Percentiles rank a stretch among this genome's conserved stretches.
Evolutionary conservation across 208 protist species (phyloP).

Genomic region (Novymonas esmeraldas): DNA sequence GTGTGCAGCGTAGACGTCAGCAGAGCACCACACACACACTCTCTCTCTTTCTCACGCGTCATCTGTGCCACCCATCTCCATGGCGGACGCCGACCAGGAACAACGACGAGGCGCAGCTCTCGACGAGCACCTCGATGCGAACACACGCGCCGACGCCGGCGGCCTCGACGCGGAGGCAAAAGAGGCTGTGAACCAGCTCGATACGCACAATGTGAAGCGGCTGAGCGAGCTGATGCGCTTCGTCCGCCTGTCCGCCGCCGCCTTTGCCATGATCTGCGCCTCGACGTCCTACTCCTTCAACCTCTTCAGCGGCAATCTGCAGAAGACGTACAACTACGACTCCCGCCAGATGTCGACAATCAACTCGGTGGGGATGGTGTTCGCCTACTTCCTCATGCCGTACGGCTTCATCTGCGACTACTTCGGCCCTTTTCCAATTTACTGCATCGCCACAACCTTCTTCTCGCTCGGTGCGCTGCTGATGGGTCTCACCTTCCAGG

Average conservation of each 20-base stretch:
- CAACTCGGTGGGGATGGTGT: constrained; percentile 46
- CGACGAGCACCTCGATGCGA: background rate
- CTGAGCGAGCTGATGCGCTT: constrained; percentile 43
- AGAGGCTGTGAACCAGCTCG: constrained; percentile 15
- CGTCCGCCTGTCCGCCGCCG: constrained; percentile 29
- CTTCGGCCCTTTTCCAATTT: constrained; percentile 47
- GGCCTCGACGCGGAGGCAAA: constrained; percentile 16
- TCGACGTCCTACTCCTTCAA: constrained; percentile 67
- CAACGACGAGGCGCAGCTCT: background rate
- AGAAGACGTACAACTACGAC: constrained; percentile 39
- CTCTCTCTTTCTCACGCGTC: background rate
- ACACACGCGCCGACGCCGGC: background rate
- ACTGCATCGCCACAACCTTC: constrained; percentile 25
- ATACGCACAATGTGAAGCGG: constrained; percentile 14
- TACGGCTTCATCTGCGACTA: constrained; percentile 61
- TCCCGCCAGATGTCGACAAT: constrained; percentile 61
- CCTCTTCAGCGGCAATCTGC: constrained; percentile 50
- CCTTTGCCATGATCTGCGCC: constrained; percentile 46
- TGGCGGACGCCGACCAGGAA: background rate
- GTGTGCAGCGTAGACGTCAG: too few species aligned
- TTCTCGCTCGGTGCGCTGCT: constrained; percentile 42
- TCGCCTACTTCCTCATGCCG: constrained; percentile 42
- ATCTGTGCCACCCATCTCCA: background rate
- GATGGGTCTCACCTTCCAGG: constrained; percentile 52
- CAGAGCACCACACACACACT: too few species aligned